A percentile compares a stretch with the other conserved stretches of the same genome.
phyloP scores from a whole-genome alignment of 257 asterid species.

The Rubia yunnanensis region DNA sequence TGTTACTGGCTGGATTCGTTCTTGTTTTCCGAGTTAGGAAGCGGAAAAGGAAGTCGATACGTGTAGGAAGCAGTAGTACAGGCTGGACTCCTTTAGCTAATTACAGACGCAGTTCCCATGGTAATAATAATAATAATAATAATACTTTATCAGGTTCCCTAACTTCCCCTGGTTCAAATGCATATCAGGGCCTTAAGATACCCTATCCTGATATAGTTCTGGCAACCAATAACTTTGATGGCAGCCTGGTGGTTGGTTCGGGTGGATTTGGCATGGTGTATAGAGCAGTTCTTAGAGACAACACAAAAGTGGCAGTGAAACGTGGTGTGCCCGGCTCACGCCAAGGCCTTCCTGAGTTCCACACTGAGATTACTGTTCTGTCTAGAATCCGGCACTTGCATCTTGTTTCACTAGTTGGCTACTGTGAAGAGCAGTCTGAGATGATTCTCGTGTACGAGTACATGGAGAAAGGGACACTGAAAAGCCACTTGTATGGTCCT shows the following conservation, averaged over 20 bases:
- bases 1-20: slow-evolving; percentile 16
- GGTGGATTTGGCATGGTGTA: slow-evolving; percentile 19
- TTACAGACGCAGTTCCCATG: slow-evolving; percentile 8
- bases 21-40: slow-evolving; percentile 24
- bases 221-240: slow-evolving; percentile 12
- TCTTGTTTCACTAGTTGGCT: slow-evolving; percentile 17
- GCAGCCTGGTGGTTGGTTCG: slow-evolving; percentile 5
- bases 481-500: slow-evolving; percentile 11
- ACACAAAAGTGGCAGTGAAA: slow-evolving; percentile 14
- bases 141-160: slow-evolving; percentile 4
- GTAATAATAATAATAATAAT: too few species aligned
- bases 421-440: slow-evolving; percentile 15
- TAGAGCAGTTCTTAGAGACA: slow-evolving; percentile 3
- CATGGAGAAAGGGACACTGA: slow-evolving; percentile 14
- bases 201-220: slow-evolving; percentile 7
- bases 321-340: slow-evolving; percentile 11
- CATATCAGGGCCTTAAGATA: slow-evolving; percentile 9
- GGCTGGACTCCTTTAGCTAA: slow-evolving; percentile 55
- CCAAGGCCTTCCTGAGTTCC: slow-evolving; percentile 16
- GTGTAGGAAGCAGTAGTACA: slow-evolving; percentile 30
- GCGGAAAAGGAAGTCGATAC: slow-evolving; percentile 26
- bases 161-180: slow-evolving; percentile 7
- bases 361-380: slow-evolving; percentile 9
- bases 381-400: slow-evolving; percentile 15
- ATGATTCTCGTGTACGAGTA: slow-evolving; percentile 20